Evolutionary conservation across 2,329 filamentous ascomycete genomes (phyloP), one percentile per base, ranked within the genome.

Genomic region (Aspergillus ochraceus): DNA sequence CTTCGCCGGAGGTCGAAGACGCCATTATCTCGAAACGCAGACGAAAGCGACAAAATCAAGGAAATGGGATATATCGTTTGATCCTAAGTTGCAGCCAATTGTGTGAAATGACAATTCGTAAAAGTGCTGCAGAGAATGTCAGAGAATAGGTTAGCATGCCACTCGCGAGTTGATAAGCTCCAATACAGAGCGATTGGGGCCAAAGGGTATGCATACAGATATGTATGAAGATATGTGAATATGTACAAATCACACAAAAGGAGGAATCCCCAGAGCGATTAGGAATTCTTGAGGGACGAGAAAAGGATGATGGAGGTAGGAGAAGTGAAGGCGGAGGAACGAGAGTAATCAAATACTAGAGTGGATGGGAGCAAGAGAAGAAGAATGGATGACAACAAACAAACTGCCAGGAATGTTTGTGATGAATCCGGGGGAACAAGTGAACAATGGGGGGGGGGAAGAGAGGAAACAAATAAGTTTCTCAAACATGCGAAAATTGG

Each of bases 1-100:
- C 60, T 19, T 60, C 60, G 6, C 56, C 49, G 36, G 19, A 54
- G 39, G 59, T 60, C 30, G 61, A 55, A 29, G 56, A 55, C 30
- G 59, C 57, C 59, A 61, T 67, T 49, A 12, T 46, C 6, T 42
- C 17, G 36, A 14, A n/a, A 42, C 17, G 36, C 17, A 42, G 17
- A n/a, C 36, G 36, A n/a, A 42, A 42, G 4, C 17, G 36, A n/a
- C 14, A 14, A 14, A 36, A 4, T 14, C 10, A 4, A 42, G 2
- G 36, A 42, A 8, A n/a, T 5, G 14, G 1, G n/a, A 42, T 12
- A 6, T 3, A 8, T 42, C 36, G 17, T 42, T 14, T 9, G 36
- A n/a, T 17, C 17, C 4, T 8, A 42, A n/a, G 17, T 42, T 42
- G 36, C 17, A 42, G 36, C 17, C 6, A 14, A 14, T 39, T 17